Percentiles rank a stretch among this genome's conserved stretches.
Evolutionary conservation across 139 green algal species (phyloP).

Genomic region (Deuterostichococcus epilithicus): DNA sequence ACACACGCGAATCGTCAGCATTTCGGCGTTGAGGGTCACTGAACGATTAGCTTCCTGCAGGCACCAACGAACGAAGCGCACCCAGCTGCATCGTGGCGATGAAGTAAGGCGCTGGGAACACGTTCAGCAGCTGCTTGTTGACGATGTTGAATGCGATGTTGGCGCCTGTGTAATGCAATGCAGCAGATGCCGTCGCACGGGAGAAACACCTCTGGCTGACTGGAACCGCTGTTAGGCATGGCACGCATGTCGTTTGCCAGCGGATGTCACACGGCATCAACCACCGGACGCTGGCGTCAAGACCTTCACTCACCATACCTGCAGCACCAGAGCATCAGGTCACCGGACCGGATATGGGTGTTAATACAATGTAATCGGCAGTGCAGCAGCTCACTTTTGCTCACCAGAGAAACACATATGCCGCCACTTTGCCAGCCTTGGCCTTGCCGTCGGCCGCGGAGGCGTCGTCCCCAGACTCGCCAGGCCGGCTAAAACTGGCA

Average conservation of each 20-base stretch:
- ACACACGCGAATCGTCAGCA: background rate
- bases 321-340: too few species aligned
- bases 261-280: too few species aligned
- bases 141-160: constrained; percentile 93
- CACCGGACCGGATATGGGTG: too few species aligned
- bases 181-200: too few species aligned
- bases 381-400: too few species aligned
- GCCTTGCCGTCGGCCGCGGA: too few species aligned
- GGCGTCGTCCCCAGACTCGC: background rate
- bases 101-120: constrained; percentile 83
- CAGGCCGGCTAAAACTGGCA: background rate
- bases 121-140: constrained; percentile 84
- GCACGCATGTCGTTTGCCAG: too few species aligned
- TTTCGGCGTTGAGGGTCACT: background rate
- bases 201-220: too few species aligned
- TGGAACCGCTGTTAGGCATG: too few species aligned
- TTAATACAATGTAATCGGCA: too few species aligned
- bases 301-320: background rate
- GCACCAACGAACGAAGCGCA: constrained; percentile 2
- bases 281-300: too few species aligned
- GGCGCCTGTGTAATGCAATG: constrained; percentile 7
- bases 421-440: background rate
- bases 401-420: background rate
- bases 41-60: background rate
- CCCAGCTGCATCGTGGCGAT: constrained; percentile 78